phyloP scores from a whole-genome alignment of 116 monocot genomes.

The Iris pallida region DNA sequence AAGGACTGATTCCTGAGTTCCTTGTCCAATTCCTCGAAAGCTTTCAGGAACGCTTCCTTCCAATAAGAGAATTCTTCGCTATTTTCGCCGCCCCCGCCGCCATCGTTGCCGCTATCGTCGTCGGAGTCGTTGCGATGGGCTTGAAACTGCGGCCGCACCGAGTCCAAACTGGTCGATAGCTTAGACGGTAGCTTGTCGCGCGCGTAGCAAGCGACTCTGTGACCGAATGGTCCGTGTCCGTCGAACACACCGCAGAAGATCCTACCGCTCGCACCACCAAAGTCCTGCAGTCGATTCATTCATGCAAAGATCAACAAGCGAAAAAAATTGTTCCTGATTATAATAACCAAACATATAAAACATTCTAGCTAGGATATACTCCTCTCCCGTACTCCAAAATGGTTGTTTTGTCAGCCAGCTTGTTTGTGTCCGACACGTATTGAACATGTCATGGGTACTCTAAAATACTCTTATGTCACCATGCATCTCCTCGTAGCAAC shows the following conservation, averaged over 20 bases:
- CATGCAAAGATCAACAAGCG: no score
- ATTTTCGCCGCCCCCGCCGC: neutral
- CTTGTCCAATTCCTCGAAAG: constrained; percentile 63
- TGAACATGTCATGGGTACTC: no score
- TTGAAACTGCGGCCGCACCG: neutral
- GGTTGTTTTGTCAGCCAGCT: no score
- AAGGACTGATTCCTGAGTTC: constrained; percentile 26
- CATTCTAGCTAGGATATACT: no score
- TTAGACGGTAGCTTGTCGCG: constrained; percentile 51
- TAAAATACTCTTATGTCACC: no score
- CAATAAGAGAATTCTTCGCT: constrained; percentile 25
- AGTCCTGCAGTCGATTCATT: constrained; percentile 52
- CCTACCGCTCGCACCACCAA: constrained; percentile 35
- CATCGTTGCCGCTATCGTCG: neutral
- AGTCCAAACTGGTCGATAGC: constrained; percentile 16
- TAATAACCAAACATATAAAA: no score
- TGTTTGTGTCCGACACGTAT: no score
- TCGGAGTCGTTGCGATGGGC: neutral
- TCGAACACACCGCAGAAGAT: constrained; percentile 87
- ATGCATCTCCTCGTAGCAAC: no score
- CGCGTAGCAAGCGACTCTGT: constrained; percentile 53
- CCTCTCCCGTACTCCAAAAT: no score
- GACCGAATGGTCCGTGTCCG: constrained; percentile 79
- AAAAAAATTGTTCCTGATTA: no score
- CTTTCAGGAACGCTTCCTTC: constrained; percentile 30